Evolutionary conservation across 2,329 filamentous ascomycete species (phyloP).

Genomic region (Fusarium odoratissimum): DNA sequence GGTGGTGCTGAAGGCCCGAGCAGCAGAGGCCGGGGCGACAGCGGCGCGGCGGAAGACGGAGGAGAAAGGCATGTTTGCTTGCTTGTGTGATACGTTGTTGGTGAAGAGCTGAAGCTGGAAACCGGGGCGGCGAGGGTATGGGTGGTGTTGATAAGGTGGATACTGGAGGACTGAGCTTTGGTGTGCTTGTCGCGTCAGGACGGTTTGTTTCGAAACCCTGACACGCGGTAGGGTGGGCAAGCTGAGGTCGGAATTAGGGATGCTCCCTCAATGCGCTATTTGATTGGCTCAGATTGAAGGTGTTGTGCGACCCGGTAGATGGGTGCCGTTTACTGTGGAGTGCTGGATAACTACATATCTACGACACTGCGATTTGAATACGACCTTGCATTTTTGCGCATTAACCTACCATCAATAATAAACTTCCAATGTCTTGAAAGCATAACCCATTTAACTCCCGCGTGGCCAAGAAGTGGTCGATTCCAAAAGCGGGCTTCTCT

Average conservation of each 20-base stretch:
- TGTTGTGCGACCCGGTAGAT: conserved; percentile 16
- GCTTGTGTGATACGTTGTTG: neutral
- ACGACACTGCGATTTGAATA: conserved; percentile 1
- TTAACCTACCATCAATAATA: neutral
- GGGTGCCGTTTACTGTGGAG: conserved; percentile 5
- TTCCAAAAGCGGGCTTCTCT: neutral
- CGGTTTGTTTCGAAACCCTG: conserved; percentile 15
- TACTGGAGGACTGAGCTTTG: conserved; percentile 8
- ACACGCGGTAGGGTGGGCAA: conserved; percentile 35
- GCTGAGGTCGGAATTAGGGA: conserved; percentile 28
- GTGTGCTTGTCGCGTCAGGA: conserved; percentile 31
- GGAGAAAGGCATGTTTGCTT: conserved; percentile 59
- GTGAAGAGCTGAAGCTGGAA: conserved; percentile 8
- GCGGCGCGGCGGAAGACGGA: conserved; percentile 65
- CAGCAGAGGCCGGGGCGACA: conserved; percentile 58
- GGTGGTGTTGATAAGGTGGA: conserved; percentile 15
- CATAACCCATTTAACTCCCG: neutral
- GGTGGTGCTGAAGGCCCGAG: conserved; percentile 82
- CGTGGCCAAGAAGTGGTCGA: neutral
- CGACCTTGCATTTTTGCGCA: neutral
- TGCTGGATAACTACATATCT: conserved; percentile 22
- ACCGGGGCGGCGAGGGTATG: conserved; percentile 3
- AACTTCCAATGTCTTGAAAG: neutral
- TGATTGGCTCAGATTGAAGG: conserved; percentile 14
- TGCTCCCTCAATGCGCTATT: conserved; percentile 15